These are phyloP conservation scores for Aspergillus neoniger DNA, from an alignment of 2,329 filamentous ascomycete genomes.

Conservation along the genomic window DNA sequence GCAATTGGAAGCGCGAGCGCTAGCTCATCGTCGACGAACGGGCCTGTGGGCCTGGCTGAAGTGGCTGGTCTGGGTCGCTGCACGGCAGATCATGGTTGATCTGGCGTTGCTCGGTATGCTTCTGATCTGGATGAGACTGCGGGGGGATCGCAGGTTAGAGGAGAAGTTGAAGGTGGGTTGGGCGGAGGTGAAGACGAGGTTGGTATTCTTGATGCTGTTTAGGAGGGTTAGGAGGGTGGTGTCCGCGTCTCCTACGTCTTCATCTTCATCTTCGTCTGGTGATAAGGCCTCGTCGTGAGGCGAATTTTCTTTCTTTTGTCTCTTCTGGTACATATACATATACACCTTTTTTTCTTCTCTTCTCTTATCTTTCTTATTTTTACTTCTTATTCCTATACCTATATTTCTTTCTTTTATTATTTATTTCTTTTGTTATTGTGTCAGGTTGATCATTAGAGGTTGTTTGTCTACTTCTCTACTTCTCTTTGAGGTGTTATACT, in stretches of 20 bases:
- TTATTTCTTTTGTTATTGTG: too few species aligned
- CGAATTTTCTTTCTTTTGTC: too few species aligned
- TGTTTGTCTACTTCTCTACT: too few species aligned
- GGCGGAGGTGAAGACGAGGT: constrained; percentile 36
- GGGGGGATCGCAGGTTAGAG: constrained; percentile 47
- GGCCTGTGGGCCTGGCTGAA: constrained; percentile 69
- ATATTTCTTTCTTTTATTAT: too few species aligned
- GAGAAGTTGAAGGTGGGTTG: constrained; percentile 36
- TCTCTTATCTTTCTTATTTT: too few species aligned
- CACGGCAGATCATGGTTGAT: constrained; percentile 76
- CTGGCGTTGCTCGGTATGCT: constrained; percentile 52
- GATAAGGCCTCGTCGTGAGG: not conserved
- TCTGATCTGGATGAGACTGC: constrained; percentile 45
- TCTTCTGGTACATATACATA: too few species aligned
- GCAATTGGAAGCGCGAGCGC: constrained; percentile 76
- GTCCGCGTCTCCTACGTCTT: not conserved
- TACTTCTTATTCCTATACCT: too few species aligned
- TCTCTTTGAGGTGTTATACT: too few species aligned
- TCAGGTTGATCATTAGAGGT: too few species aligned
- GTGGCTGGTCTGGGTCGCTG: constrained; percentile 67
- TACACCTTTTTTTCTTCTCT: too few species aligned
- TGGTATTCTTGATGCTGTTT: constrained; percentile 31
- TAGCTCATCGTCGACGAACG: constrained; percentile 67
- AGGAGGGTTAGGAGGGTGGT: constrained; percentile 11
- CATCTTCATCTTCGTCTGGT: not conserved